Conservation (phyloP, 208 protist species). For the Crithidia sp. region DNA sequence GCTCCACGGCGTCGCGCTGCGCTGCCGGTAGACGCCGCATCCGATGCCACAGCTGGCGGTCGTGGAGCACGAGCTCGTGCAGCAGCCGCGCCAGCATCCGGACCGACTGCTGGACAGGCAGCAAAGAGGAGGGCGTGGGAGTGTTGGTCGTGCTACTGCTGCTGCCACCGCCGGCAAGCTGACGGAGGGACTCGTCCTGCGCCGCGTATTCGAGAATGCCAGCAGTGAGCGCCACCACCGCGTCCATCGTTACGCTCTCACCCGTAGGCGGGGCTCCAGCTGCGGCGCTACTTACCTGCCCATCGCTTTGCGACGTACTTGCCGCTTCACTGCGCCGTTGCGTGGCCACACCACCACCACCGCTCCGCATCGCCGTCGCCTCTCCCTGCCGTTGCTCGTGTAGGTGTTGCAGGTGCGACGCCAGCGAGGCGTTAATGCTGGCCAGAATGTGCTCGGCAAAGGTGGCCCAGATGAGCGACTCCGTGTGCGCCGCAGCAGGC, state of each 20-base stretch:
- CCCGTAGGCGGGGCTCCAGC: neutral
- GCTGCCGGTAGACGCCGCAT: slow-evolving; percentile 36
- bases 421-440: slow-evolving; percentile 25
- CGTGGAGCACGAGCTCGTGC: slow-evolving; percentile 62
- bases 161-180: slow-evolving; percentile 23
- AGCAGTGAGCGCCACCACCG: slow-evolving; percentile 13
- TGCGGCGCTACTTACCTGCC: neutral
- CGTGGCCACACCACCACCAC: neutral
- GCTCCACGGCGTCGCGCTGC: slow-evolving; percentile 49
- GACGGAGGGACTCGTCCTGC: slow-evolving; percentile 27
- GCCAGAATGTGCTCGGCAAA: slow-evolving; percentile 28
- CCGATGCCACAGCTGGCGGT: slow-evolving; percentile 53
- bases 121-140: slow-evolving; percentile 14
- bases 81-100: slow-evolving; percentile 41
- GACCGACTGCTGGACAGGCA: slow-evolving; percentile 32
- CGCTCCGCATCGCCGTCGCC: slow-evolving; percentile 29
- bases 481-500: slow-evolving; percentile 6
- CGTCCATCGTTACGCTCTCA: slow-evolving; percentile 6
- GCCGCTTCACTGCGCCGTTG: neutral
- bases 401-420: slow-evolving; percentile 23
- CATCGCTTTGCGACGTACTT: too few relatives aligned
- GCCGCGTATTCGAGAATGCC: slow-evolving; percentile 26
- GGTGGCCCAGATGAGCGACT: slow-evolving; percentile 30
- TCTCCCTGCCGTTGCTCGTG: slow-evolving; percentile 16
- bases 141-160: neutral